Evolutionary conservation across 2,329 filamentous ascomycete species (phyloP), one percentile per base, ranked within the genome.

Genomic region (Pezicula neosporulosa): DNA sequence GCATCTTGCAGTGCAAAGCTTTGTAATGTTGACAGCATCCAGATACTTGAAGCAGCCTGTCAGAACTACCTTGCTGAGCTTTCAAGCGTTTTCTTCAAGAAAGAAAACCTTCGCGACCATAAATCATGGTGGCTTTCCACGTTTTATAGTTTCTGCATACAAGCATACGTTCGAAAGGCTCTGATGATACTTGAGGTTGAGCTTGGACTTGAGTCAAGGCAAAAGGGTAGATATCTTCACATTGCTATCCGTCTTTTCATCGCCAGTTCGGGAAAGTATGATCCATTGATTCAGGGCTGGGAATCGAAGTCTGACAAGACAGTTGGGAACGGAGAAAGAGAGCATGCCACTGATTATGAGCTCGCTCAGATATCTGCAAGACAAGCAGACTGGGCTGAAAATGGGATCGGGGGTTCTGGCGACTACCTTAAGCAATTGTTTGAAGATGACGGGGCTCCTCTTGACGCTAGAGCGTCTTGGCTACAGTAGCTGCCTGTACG

Each of bases 111-210:
- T 36, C 50, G 52, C 9, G 43, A 27, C 13, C 48, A 47, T 27
- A 24, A 33, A 35, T 16, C 21, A n/a, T 59, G 55, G 50, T 59
- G 48, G 49, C 44, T 59, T 2, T 59, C 56, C 16, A 44, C 43
- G 10, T 59, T 57, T 43, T 57, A 57, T 16, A 59, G 55, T 36
- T 53, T 59, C 33, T 51, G 50, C 19, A 55, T 59, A 24, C 56
- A 59, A 36, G 47, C 47, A 4, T 41, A 53, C 5, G 46, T 59
- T 18, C 44, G 56, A 38, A 49, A 51, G 30, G 28, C 45, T 16
- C 44, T 55, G 6, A 33, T 33, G 9, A 13, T 33, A 9, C 18
- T 18, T 47, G 8, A 44, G 49, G 7, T 6, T 30, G 47, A 16
- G 12, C 38, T 41, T 16, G 19, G 15, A 44, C 18, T 13, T 3